phyloP scores from a whole-genome alignment of 495 filamentous ascomycete species.

The Lichenothelia convexa region DNA sequence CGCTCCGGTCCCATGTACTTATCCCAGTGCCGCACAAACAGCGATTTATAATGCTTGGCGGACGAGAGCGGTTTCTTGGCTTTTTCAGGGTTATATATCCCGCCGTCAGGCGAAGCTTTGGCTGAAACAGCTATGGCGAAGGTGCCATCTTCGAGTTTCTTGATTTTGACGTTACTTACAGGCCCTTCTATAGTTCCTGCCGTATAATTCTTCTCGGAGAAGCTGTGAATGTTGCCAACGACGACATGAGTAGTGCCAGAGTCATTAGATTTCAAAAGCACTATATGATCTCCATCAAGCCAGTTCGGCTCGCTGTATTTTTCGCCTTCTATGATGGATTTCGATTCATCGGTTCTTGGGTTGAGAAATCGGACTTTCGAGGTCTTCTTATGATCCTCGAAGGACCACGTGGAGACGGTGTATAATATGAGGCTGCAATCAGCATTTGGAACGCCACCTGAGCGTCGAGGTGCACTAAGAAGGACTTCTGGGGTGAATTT shows the following conservation, averaged over 20 bases:
- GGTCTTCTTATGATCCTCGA: conserved; percentile 57
- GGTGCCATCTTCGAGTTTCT: conserved; percentile 36
- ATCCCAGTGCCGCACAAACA: conserved; percentile 49
- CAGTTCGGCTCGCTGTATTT: conserved; percentile 55
- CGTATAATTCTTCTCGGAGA: conserved; percentile 24
- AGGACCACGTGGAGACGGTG: conserved; percentile 63
- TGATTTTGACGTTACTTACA: conserved; percentile 59
- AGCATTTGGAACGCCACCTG: conserved; percentile 54
- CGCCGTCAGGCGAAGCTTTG: conserved; percentile 36
- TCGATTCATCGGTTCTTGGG: conserved; percentile 45
- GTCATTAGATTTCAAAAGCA: conserved; percentile 44
- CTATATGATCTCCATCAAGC: conserved; percentile 44
- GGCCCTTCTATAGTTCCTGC: conserved; percentile 46
- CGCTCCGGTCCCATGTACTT: conserved; percentile 14
- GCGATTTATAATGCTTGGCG: conserved; percentile 33
- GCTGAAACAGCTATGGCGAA: conserved; percentile 53
- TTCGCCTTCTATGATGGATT: conserved; percentile 43
- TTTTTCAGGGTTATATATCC: conserved; percentile 35
- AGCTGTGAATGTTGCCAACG: conserved; percentile 14
- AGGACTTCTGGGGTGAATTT: conserved; percentile 39
- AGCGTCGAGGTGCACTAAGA: conserved; percentile 67
- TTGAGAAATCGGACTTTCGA: conserved; percentile 61
- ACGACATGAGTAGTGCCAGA: conserved; percentile 46
- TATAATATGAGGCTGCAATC: conserved; percentile 53
- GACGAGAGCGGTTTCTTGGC: conserved; percentile 32